Percentiles rank a stretch among this genome's conserved stretches.
These are phyloP conservation scores for Amphicarpaea edgeworthii DNA, from an alignment of 306 rosid genomes.

Conservation along the genomic window DNA sequence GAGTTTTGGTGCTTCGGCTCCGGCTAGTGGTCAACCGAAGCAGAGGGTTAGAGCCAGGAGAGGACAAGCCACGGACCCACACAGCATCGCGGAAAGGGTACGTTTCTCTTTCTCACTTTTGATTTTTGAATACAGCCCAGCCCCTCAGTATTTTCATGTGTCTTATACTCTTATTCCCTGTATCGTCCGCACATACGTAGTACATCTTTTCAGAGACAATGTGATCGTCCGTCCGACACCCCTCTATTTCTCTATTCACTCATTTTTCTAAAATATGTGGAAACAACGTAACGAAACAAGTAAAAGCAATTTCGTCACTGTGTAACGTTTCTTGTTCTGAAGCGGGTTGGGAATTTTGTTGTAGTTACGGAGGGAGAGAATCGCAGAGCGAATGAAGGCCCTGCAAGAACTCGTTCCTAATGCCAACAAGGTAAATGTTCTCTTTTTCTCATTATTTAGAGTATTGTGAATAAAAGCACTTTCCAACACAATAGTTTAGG, in stretches of 20 bases:
- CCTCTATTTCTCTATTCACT: conserved; percentile 3
- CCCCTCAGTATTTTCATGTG: conserved; percentile 3
- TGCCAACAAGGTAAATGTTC: conserved; percentile 76
- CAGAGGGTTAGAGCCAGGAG: conserved; percentile 93
- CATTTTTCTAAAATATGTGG: not conserved
- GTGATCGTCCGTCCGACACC: conserved; percentile 16
- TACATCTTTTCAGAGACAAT: conserved; percentile 6
- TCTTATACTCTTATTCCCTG: conserved; percentile 45
- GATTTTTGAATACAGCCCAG: no score
- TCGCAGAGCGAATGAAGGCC: conserved; percentile 98
- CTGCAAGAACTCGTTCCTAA: conserved; percentile 98
- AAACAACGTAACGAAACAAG: not conserved
- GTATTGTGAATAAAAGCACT: not conserved
- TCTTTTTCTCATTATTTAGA: not conserved
- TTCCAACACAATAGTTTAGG: not conserved
- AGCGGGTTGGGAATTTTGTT: not conserved
- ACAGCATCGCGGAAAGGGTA: conserved; percentile 98
- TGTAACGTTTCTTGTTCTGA: not conserved
- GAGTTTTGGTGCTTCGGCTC: conserved; percentile 60
- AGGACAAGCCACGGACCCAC: conserved; percentile 99
- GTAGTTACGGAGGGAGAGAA: conserved; percentile 95
- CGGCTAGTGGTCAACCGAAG: conserved; percentile 67
- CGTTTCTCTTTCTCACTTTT: conserved; percentile 6
- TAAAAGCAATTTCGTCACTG: not conserved
- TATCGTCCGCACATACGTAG: not conserved